Evolutionary conservation across 768 basidiomycete genomes (phyloP).

Genomic region (Leccinum subgranulosum): DNA sequence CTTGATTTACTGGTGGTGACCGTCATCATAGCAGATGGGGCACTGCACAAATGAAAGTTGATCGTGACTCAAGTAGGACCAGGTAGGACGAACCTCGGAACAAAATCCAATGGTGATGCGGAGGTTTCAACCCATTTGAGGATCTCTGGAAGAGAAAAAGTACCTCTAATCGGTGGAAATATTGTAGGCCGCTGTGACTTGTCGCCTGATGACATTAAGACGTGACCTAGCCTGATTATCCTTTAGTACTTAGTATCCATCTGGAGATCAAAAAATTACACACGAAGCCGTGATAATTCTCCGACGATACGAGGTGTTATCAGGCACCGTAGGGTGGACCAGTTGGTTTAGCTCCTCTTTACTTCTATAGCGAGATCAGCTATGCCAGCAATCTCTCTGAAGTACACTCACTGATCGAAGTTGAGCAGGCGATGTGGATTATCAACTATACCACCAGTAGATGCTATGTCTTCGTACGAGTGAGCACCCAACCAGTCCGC

Average conservation of each 20-base stretch:
- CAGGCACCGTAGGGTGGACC: conserved; percentile 2
- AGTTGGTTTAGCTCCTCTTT: conserved; percentile 14
- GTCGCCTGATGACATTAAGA: conserved; percentile 45
- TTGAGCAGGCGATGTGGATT: conserved; percentile 34
- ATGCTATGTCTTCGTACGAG: conserved; percentile 33
- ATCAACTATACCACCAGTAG: conserved; percentile 38
- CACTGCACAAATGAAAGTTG: conserved; percentile 26
- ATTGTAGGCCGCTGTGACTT: conserved; percentile 37
- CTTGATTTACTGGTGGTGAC: conserved; percentile 30
- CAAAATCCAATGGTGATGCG: conserved; percentile 39
- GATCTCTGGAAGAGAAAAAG: conserved; percentile 38
- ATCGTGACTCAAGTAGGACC: background rate
- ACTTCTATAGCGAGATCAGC: conserved; percentile 17
- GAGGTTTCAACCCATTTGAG: conserved; percentile 43
- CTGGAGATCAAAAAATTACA: background rate
- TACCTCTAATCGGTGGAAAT: conserved; percentile 46
- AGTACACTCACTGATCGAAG: conserved; percentile 34
- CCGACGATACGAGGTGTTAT: background rate
- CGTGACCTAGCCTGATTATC: conserved; percentile 52
- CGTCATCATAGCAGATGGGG: conserved; percentile 36
- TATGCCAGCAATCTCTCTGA: background rate
- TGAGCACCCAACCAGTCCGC: conserved; percentile 53
- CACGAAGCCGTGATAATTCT: conserved; percentile 42
- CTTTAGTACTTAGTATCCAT: conserved; percentile 3
- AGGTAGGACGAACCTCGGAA: conserved; percentile 44